Base-by-base conservation (phyloP, 2,329 filamentous ascomycete species). In the Alternaria longipes region DNA sequence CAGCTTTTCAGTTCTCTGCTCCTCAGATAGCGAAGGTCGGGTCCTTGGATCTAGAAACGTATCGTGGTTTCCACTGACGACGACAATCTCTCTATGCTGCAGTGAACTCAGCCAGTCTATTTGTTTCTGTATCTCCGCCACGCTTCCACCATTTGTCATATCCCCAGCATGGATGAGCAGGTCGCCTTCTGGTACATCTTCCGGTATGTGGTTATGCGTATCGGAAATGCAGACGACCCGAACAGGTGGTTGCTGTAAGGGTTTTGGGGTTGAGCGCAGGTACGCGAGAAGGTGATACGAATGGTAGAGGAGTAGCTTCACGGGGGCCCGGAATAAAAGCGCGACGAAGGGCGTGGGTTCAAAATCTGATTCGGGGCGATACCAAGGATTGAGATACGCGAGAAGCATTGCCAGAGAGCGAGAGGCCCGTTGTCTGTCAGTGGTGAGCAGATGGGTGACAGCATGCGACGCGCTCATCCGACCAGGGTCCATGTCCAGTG, bases 91-190 rank as follows among this genome's bases (percentile, higher is more conserved):
- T 36, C 81, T 80, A 73, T 97, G 93, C 0, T 92, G 91, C 8
- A 94, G 85, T 4, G 83, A 82, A 47, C 84, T 85, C 12, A 97
- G 83, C 93, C 93, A 97, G 81, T 97, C 87, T 44, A 97, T 83
- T 71, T 95, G 90, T n/a, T 81, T 82, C 81, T 97, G 93, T 57
- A 98, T 89, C 63, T 93, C 90, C 12, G 83, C 82, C 0, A 87
- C 85, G 8, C 88, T 90, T 40, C 94, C 94, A 22, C 83, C 82
- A 68, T 92, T 89, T 55, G 90, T 90, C 71, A 97, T 83, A 80
- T 98, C 94, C 38, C 94, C 94, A 2, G 93, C 91, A 75, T 97
- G 94, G 69, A 98, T 91, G 50, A 98, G 86, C 22, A 97, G 83
- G 77, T 97, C 93, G 57, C 93, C 94, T 9, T 85, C 79, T 0